These are phyloP conservation scores for Scorias spongiosa DNA, from an alignment of 2,329 filamentous ascomycete species.

Conservation along the genomic window DNA sequence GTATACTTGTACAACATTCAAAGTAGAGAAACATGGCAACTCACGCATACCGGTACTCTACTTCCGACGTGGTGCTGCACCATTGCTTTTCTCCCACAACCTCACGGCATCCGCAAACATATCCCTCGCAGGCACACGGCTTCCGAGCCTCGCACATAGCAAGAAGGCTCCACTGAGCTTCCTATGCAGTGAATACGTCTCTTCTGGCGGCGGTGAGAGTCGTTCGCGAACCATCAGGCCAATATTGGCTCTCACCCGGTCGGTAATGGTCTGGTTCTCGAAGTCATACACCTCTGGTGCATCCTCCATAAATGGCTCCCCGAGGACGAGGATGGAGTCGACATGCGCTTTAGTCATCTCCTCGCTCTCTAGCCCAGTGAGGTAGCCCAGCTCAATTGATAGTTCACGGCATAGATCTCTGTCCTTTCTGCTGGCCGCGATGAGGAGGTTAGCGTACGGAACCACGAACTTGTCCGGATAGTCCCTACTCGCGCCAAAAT, in stretches of 20 bases:
- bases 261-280: constrained; percentile 85
- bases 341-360: constrained; percentile 83
- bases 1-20: no score
- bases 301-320: constrained; percentile 68
- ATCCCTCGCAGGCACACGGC: constrained; percentile 63
- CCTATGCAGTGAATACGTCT: constrained; percentile 89
- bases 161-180: constrained; percentile 93
- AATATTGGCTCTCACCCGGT: constrained; percentile 74
- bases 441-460: constrained; percentile 65
- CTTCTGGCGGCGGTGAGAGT: constrained; percentile 81
- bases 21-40: no score
- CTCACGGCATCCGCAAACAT: constrained; percentile 51
- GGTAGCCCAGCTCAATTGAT: constrained; percentile 68
- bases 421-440: constrained; percentile 62
- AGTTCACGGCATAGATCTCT: constrained; percentile 46
- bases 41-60: no score
- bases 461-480: constrained; percentile 67
- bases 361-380: constrained; percentile 76
- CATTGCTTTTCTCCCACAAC: constrained; percentile 18
- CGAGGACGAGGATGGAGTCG: constrained; percentile 74
- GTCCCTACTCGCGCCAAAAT: constrained; percentile 85
- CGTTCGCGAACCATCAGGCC: constrained; percentile 86
- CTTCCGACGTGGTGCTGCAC: not conserved
- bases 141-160: constrained; percentile 74
- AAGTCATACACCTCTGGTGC: constrained; percentile 86